A percentile compares a stretch with the other conserved stretches of the same genome.
phyloP scores from a whole-genome alignment of 78 protist species.

The Dictyostelium purpureum region DNA sequence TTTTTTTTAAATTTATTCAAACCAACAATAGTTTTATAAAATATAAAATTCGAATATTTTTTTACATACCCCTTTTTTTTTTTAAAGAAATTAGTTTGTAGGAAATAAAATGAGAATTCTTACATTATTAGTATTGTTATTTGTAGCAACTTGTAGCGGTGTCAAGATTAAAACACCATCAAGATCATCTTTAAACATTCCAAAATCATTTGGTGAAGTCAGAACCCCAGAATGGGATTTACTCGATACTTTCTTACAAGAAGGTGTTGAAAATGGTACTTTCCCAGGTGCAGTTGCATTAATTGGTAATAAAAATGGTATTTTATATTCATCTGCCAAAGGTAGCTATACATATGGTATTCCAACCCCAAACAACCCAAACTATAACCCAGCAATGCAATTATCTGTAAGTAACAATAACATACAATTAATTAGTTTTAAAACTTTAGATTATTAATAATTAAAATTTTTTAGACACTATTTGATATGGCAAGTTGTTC shows the following conservation, averaged over 20 bases:
- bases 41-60: neutral
- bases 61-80: neutral
- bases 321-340: constrained; percentile 39
- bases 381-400: constrained; percentile 26
- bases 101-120: neutral
- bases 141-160: neutral
- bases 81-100: too few relatives aligned
- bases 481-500: constrained; percentile 83
- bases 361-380: constrained; percentile 16
- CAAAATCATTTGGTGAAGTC: neutral
- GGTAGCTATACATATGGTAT: constrained; percentile 70
- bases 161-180: neutral
- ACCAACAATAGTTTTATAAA: neutral
- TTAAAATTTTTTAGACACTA: constrained; percentile 13
- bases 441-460: neutral
- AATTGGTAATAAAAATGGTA: constrained; percentile 47
- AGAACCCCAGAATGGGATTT: constrained; percentile 22
- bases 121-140: neutral
- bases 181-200: neutral
- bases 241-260: constrained; percentile 7
- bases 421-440: neutral
- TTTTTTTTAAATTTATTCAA: neutral
- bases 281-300: constrained; percentile 77
- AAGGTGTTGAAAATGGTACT: constrained; percentile 22
- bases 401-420: constrained; percentile 31